phyloP scores from a whole-genome alignment of 768 basidiomycete genomes.

The Tylopilus vinaceipallidus region DNA sequence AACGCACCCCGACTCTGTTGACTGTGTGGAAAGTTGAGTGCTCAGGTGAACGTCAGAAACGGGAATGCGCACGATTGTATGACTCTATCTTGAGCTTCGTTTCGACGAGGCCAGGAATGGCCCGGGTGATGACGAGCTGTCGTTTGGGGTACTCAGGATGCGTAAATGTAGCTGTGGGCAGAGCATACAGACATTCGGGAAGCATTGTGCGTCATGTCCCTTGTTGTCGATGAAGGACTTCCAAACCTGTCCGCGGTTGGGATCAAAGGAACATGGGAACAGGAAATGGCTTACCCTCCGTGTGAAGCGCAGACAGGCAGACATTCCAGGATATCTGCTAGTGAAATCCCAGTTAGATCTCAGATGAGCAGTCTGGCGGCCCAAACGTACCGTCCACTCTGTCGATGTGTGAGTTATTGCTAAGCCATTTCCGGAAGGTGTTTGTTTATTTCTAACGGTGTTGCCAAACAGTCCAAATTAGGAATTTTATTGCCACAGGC shows the following conservation, averaged over 20 bases:
- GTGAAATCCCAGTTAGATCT: not conserved
- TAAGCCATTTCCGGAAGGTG: constrained; percentile 9
- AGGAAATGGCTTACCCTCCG: constrained; percentile 42
- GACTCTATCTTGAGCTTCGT: constrained; percentile 71
- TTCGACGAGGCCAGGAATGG: constrained; percentile 69
- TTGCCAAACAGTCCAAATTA: constrained; percentile 26
- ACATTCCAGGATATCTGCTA: constrained; percentile 39
- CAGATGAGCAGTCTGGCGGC: too few relatives aligned
- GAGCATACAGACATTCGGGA: constrained; percentile 59
- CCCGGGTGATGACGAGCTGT: constrained; percentile 62
- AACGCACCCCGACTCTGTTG: constrained; percentile 75
- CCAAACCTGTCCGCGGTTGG: constrained; percentile 55
- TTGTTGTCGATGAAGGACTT: constrained; percentile 73
- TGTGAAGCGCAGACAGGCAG: constrained; percentile 72
- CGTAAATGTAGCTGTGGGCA: not conserved
- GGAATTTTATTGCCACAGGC: constrained; percentile 6
- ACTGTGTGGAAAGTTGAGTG: constrained; percentile 40
- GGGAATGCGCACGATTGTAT: constrained; percentile 57
- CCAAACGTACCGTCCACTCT: not conserved
- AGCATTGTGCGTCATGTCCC: constrained; percentile 79
- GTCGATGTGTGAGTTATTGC: not conserved
- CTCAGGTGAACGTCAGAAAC: not conserved
- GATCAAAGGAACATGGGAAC: not conserved
- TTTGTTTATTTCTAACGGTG: constrained; percentile 31
- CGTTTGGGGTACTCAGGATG: not conserved